Evolutionary conservation across 495 filamentous ascomycete genomes (phyloP), one percentile per base, ranked within the genome.

Genomic region (Aspergillus cavernicola): DNA sequence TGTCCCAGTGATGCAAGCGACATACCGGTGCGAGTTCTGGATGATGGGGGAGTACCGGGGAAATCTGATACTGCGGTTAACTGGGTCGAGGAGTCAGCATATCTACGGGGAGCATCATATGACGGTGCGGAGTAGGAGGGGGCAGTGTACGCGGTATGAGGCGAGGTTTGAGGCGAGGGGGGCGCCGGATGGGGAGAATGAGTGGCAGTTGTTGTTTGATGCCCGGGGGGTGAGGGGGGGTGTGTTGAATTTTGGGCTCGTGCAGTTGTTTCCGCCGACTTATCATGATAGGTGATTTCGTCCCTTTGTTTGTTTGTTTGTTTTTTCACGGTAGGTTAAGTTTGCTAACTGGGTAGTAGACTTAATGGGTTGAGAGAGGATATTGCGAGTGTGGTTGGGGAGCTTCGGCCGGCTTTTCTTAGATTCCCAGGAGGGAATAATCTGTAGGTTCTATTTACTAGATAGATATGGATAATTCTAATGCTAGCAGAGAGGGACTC

Each of bases 391-490:
- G 69, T 78, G 16, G 64, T 88, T 4, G 73, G 69, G 2, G 73
- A 73, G 16, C 52, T 85, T 7, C 74, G 79, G 6, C 80, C 81
- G 0, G 69, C 72, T 20, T 82, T 86, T 57, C 68, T 88, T 31
- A 74, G 85, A 6, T 80, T 85, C 36, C 85, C 85, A 0, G 85
- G 84, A 22, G 85, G 85, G 1, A 88, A 88, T 59, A 86, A 85
- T 61, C 64, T 86, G 53, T 65, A 48, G 0, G 8, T 3, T 16
- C 19, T n/a, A n/a, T 0, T 5, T 7, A 29, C 16, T 18, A 15
- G 18, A 24, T 15, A n/a, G 10, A 0, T 9, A 10, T 3, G 9
- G 28, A n/a, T n/a, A n/a, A n/a, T n/a, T n/a, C 43, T 59, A 11
- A 60, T 36, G 4, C 1, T 0, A 6, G 3, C 45, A 64, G 61